Evolutionary conservation across 1,284 basidiomycete species (phyloP), one percentile per base, ranked within the genome.

Genomic region (Leccinum subspadiceum): DNA sequence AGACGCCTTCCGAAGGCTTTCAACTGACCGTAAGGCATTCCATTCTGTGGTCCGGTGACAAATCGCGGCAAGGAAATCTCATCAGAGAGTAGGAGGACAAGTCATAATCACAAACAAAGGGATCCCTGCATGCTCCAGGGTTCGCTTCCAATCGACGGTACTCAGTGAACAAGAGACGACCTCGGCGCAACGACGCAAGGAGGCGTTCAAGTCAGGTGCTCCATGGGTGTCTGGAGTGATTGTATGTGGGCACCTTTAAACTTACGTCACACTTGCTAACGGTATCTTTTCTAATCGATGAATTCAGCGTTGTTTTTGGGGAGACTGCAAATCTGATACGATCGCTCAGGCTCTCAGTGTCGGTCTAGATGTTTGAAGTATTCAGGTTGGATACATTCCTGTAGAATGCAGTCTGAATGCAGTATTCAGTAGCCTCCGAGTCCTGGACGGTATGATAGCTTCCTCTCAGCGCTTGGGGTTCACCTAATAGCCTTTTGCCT

Each of bases 11-110:
- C 13, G 7, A 39, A 4, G 57, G 41, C 31, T 55, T 68, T 17
- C 12, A 35, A 17, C 56, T 66, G 7, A 50, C 31, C 0, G 70
- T 73, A 54, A 64, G 68, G 20, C 48, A 37, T 53, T 44, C 50
- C 4, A 13, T 17, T 3, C 6, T n/a, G 35, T 33, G 33, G 12
- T 39, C 37, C 4, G n/a, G 39, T 64, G 37, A 68, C 29, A 46
- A 3, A 20, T 22, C 3, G 7, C 3, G 29, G 24, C 24, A 57
- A 69, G 69, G 46, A 41, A 9, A 2, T 59, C 2, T 57, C 57
- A 8, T 49, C 58, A 13, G 56, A 54, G 46, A 63, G 56, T 54
- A 20, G 24, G 20, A 60, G 53, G 37, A 55, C 68, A 15, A 70
- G 44, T 33, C 29, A 4, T 56, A 3, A 26, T n/a, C 37, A 10